These are phyloP conservation scores for Petunia axillaris DNA, from an alignment of 257 asterid species.

Conservation along the genomic window DNA sequence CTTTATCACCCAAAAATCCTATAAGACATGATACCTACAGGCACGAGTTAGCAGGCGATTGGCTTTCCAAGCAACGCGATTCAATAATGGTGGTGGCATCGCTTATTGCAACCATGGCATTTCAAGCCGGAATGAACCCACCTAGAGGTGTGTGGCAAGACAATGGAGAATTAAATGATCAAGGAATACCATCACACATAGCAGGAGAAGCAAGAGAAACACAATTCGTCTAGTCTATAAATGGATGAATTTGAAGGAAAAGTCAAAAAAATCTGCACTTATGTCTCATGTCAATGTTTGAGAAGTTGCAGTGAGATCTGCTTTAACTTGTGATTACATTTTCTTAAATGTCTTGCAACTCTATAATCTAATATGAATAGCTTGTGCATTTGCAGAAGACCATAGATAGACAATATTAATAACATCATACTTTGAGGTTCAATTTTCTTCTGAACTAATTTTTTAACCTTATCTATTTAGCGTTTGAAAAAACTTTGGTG, in stretches of 20 bases:
- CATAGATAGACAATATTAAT: too few relatives aligned
- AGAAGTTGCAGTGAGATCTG: too few relatives aligned
- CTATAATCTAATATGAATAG: too few relatives aligned
- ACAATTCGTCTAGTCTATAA: slow-evolving; percentile 27
- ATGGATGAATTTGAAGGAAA: slow-evolving; percentile 5
- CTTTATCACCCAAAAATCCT: background rate
- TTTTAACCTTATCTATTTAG: too few relatives aligned
- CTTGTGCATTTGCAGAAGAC: too few relatives aligned
- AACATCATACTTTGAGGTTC: too few relatives aligned
- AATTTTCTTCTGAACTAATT: too few relatives aligned
- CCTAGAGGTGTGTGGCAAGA: slow-evolving; percentile 41
- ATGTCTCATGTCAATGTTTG: too few relatives aligned
- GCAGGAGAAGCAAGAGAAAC: slow-evolving; percentile 34
- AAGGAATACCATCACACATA: background rate
- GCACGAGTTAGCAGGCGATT: background rate
- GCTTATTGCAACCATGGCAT: slow-evolving; percentile 37
- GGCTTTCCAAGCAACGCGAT: slow-evolving; percentile 22
- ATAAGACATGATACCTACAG: background rate
- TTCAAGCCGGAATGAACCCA: slow-evolving; percentile 37
- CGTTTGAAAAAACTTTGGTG: too few relatives aligned
- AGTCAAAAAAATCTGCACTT: too few relatives aligned
- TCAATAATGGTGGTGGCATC: slow-evolving; percentile 43
- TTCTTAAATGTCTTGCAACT: too few relatives aligned
- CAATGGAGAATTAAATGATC: background rate
- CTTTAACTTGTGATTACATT: too few relatives aligned